phyloP scores from a whole-genome alignment of 164 flowering plant species.

The Annona squamosa region DNA sequence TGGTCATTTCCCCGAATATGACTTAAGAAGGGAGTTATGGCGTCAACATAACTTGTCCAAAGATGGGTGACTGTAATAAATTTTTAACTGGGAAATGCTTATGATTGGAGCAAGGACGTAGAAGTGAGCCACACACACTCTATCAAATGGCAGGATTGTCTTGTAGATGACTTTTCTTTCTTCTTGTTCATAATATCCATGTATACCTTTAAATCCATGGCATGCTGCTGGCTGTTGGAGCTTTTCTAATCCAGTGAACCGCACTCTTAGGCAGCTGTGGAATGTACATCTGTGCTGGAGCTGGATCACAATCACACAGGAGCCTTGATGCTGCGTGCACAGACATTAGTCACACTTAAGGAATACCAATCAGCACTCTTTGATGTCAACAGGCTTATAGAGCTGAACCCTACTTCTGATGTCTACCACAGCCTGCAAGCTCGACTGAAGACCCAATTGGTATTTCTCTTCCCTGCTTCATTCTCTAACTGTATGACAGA shows the following conservation, averaged over 20 bases:
- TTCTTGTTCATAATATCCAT: not conserved
- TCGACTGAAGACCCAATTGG: constrained; percentile 85
- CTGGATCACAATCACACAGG: constrained; percentile 89
- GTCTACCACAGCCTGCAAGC: constrained; percentile 72
- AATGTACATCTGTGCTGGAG: constrained; percentile 87
- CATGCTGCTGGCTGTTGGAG: not conserved
- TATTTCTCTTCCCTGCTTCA: constrained; percentile 20
- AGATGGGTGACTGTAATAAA: not conserved
- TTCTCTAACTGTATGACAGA: not conserved
- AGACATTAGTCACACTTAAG: constrained; percentile 83
- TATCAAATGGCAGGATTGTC: not conserved
- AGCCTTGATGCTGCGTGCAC: constrained; percentile 92
- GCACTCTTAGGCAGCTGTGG: constrained; percentile 71
- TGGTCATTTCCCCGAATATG: not conserved
- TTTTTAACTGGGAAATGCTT: not conserved
- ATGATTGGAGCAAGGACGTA: not conserved
- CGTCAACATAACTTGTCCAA: not conserved
- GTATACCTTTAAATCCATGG: not conserved
- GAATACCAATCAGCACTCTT: constrained; percentile 85
- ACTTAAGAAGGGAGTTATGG: not conserved
- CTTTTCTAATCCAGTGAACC: not conserved
- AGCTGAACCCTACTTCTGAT: constrained; percentile 80
- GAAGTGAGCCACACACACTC: not conserved
- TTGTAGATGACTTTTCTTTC: not conserved
- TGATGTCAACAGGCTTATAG: constrained; percentile 85